A percentile compares a stretch with the other conserved stretches of the same genome.
These are phyloP conservation scores for Saturnispora saitoi DNA, from an alignment of 805 yeast genomes.

Conservation along the genomic window DNA sequence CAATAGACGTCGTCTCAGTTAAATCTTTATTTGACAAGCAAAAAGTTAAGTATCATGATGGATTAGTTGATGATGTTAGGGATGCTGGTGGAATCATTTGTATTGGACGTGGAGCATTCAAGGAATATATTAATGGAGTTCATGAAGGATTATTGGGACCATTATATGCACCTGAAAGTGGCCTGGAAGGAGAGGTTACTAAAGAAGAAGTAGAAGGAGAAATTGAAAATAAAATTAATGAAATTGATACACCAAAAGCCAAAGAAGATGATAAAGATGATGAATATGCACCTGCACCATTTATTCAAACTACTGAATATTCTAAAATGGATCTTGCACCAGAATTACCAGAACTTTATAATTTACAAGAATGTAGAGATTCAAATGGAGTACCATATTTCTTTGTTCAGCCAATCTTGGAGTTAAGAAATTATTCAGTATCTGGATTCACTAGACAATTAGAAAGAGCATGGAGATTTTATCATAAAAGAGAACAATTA, in stretches of 20 bases:
- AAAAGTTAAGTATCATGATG: conserved; percentile 34
- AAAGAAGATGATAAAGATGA: conserved; percentile 26
- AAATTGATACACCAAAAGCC: conserved; percentile 27
- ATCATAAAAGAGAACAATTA: conserved; percentile 54
- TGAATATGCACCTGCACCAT: conserved; percentile 43
- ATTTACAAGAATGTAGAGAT: conserved; percentile 25
- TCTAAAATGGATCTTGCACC: conserved; percentile 46
- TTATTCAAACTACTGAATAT: conserved; percentile 53
- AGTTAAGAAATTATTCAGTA: conserved; percentile 66
- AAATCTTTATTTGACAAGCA: conserved; percentile 23
- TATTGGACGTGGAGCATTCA: conserved; percentile 91
- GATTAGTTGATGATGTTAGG: conserved; percentile 34
- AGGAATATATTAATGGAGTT: conserved; percentile 82
- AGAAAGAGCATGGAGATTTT: conserved; percentile 65
- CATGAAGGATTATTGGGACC: conserved; percentile 97
- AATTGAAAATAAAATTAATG: conserved; percentile 12
- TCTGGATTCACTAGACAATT: conserved; percentile 77
- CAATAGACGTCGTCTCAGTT: conserved; percentile 49
- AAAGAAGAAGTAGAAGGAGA: conserved; percentile 41
- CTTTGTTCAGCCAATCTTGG: conserved; percentile 71
- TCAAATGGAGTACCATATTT: conserved; percentile 43
- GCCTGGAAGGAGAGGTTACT: conserved; percentile 6
- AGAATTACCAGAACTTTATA: conserved; percentile 32
- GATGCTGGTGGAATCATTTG: conserved; percentile 81
- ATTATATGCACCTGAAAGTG: conserved; percentile 35